Conservation (phyloP, 495 filamentous ascomycete species). For the Daldinia decipiens region DNA sequence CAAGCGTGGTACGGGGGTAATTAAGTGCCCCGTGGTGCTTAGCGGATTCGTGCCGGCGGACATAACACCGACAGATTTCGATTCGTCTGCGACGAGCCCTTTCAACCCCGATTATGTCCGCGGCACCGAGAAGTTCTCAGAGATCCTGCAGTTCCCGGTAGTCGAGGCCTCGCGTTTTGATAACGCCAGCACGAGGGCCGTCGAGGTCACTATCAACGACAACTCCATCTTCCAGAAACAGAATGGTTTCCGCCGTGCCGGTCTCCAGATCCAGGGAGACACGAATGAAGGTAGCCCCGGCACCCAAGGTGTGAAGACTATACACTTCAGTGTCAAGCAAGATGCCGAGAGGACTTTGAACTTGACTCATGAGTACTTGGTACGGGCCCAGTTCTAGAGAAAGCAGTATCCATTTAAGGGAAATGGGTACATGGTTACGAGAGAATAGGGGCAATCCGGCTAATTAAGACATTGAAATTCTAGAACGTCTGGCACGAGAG, state of each 20-base stretch:
- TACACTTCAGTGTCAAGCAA: conserved; percentile 65
- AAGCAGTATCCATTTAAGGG: neutral
- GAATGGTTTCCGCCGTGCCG: conserved; percentile 65
- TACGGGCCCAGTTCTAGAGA: conserved; percentile 18
- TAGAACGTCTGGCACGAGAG: conserved; percentile 67
- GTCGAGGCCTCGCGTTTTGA: conserved; percentile 56
- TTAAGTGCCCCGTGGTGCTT: conserved; percentile 59
- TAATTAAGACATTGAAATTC: conserved; percentile 10
- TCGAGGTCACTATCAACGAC: conserved; percentile 64
- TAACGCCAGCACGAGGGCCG: conserved; percentile 48
- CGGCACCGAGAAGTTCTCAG: conserved; percentile 57
- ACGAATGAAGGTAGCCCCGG: conserved; percentile 60
- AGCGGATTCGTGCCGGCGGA: conserved; percentile 55
- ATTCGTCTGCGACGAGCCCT: conserved; percentile 52
- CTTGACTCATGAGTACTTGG: conserved; percentile 65
- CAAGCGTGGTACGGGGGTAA: conserved; percentile 42
- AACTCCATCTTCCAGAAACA: conserved; percentile 64
- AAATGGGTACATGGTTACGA: neutral
- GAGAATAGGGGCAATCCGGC: neutral
- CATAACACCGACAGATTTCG: conserved; percentile 52
- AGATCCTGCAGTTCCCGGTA: conserved; percentile 57
- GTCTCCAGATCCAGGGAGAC: conserved; percentile 60
- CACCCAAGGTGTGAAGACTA: conserved; percentile 58
- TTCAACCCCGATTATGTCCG: conserved; percentile 62
- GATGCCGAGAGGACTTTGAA: conserved; percentile 60